phyloP scores from a whole-genome alignment of 139 green algal species.

The Tetradesmus obliquus region DNA sequence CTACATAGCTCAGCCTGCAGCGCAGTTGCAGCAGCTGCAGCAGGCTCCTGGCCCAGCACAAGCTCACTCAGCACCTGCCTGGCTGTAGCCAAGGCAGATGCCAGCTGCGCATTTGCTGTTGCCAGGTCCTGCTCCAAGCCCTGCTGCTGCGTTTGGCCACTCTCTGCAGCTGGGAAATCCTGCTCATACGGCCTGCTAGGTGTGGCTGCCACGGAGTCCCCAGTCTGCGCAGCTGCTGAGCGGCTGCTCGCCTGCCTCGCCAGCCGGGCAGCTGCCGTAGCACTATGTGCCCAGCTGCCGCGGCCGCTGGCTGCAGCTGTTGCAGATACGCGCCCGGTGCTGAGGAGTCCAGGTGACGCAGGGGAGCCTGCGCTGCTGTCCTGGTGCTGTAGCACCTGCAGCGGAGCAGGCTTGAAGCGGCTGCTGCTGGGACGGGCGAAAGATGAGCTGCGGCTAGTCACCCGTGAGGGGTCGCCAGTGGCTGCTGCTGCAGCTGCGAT shows the following conservation, averaged over 20 bases:
- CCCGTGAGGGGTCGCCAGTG: not conserved
- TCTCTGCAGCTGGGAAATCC: not conserved
- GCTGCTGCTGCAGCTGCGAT: constrained; percentile 22
- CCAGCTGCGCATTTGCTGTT: constrained; percentile 42
- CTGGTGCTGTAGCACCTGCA: constrained; percentile 1
- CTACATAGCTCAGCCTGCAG: not conserved
- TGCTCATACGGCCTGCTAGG: not conserved
- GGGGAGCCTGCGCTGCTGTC: not conserved
- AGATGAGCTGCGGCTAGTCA: not conserved
- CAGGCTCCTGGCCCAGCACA: not conserved
- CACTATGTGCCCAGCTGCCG: not conserved
- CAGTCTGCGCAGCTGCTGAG: not conserved
- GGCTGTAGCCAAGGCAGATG: constrained; percentile 40
- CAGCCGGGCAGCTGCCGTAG: constrained; percentile 26
- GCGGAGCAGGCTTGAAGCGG: not conserved
- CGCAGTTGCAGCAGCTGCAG: not conserved
- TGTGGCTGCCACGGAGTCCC: not conserved
- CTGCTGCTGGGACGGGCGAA: not conserved
- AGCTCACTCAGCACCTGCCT: constrained; percentile 19
- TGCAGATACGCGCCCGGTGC: not conserved
- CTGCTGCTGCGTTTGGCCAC: not conserved
- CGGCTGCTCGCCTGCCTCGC: constrained; percentile 16
- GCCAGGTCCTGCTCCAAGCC: constrained; percentile 47
- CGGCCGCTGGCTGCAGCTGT: not conserved
- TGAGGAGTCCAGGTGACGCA: not conserved